Conservation (phyloP, 495 filamentous ascomycete species). For the Tuber borchii region DNA sequence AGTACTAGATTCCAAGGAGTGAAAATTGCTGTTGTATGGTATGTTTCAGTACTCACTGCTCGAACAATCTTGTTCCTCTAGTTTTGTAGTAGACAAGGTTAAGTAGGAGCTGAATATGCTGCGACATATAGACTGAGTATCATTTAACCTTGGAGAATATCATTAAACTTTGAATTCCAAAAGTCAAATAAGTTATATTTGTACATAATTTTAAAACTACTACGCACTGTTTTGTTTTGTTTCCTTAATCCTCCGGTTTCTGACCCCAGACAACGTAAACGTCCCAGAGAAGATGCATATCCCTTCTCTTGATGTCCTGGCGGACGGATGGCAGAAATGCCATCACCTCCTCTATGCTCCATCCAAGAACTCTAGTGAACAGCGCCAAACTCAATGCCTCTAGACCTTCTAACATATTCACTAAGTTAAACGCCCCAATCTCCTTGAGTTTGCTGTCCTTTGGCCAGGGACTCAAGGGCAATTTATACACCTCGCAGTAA, state of each 20-base stretch:
- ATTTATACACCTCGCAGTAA: slow-evolving; percentile 18
- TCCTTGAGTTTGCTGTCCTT: slow-evolving; percentile 29
- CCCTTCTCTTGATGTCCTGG: background rate
- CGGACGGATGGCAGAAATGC: background rate
- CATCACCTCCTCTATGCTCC: slow-evolving; percentile 18
- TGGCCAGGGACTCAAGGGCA: slow-evolving; percentile 31
- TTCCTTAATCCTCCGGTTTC: background rate
- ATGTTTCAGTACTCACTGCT: background rate
- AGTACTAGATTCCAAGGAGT: background rate
- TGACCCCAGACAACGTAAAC: background rate
- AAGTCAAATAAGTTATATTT: background rate
- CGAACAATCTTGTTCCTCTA: background rate
- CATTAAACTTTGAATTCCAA: background rate
- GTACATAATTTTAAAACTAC: background rate
- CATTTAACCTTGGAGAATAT: background rate
- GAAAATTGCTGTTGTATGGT: background rate
- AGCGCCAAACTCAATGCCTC: slow-evolving; percentile 28
- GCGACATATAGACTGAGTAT: background rate
- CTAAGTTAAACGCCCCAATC: slow-evolving; percentile 23
- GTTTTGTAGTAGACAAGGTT: background rate
- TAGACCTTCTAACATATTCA: slow-evolving; percentile 22
- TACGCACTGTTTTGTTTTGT: background rate
- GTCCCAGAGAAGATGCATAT: background rate
- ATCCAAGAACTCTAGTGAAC: slow-evolving; percentile 26
- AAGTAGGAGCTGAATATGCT: background rate